phyloP scores from a whole-genome alignment of 192 early-diverging fungal genomes.

The Funneliformis geosporum region DNA sequence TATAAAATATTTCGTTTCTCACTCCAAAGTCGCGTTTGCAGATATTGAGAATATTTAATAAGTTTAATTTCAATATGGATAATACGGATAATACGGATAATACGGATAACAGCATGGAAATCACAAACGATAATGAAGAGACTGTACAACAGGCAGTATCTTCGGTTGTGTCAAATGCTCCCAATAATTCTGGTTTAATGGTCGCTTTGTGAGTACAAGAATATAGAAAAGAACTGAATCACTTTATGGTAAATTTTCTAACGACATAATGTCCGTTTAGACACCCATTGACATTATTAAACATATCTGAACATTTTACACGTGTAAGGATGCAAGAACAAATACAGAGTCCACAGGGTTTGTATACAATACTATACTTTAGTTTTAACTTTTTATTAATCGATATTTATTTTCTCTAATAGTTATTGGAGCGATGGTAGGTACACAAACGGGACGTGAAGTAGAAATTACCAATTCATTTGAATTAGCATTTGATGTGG shows the following conservation, averaged over 20 bases:
- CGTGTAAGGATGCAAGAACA: conserved; percentile 65
- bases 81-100: not conserved
- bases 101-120: conserved; percentile 8
- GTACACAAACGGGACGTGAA: conserved; percentile 72
- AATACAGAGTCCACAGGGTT: conserved; percentile 19
- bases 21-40: no score
- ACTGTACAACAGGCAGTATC: not conserved
- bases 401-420: not conserved
- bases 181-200: conserved; percentile 58
- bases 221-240: not conserved
- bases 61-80: no score
- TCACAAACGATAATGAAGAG: not conserved
- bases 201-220: conserved; percentile 48
- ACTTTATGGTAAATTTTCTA: not conserved
- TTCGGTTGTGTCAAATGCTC: conserved; percentile 52
- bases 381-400: not conserved
- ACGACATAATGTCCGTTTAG: conserved; percentile 51
- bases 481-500: conserved; percentile 59
- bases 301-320: conserved; percentile 87
- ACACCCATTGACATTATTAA: conserved; percentile 85
- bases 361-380: not conserved
- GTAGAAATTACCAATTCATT: conserved; percentile 88
- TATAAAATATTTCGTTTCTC: no score
- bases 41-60: no score
- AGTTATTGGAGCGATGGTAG: conserved; percentile 79